Evolutionary conservation across 805 yeast genomes (phyloP).

Genomic region (Candida nanaspora): DNA sequence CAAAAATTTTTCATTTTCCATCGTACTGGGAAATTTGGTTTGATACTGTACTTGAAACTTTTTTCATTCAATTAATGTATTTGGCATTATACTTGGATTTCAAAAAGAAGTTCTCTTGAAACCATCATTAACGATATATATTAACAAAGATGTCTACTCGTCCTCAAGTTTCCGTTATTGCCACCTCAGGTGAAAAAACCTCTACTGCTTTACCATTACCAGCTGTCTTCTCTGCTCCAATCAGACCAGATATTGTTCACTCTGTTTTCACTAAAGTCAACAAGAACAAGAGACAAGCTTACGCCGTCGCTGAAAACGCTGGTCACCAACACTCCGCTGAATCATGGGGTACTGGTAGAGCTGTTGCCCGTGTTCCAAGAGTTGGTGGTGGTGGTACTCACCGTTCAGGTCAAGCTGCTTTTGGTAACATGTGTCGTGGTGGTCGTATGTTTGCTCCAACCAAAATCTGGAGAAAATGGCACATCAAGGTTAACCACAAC

Average conservation of each 20-base stretch:
- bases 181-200: conserved; percentile 78
- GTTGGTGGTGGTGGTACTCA: conserved; percentile 99
- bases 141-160: conserved; percentile 43
- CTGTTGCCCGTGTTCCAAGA: conserved; percentile 99
- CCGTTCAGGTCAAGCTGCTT: conserved; percentile 99
- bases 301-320: conserved; percentile 98
- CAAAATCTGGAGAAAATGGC: conserved; percentile 99
- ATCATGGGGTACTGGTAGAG: conserved; percentile 99
- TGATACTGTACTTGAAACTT: too few species aligned
- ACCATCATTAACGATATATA: conserved; percentile 1
- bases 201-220: conserved; percentile 85
- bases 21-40: background rate
- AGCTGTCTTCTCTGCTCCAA: conserved; percentile 99
- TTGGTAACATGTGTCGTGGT: conserved; percentile 99
- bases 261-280: conserved; percentile 95
- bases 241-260: conserved; percentile 99
- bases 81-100: too few species aligned
- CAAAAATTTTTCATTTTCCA: background rate
- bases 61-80: too few species aligned
- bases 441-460: conserved; percentile 99
- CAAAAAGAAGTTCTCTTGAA: background rate
- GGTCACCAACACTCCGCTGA: conserved; percentile 99
- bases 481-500: conserved; percentile 99
- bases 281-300: conserved; percentile 99
- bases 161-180: conserved; percentile 95